A percentile compares a stretch with the other conserved stretches of the same genome.
Evolutionary conservation across 495 filamentous ascomycete genomes (phyloP).

Genomic region (Neurospora sublineolata): DNA sequence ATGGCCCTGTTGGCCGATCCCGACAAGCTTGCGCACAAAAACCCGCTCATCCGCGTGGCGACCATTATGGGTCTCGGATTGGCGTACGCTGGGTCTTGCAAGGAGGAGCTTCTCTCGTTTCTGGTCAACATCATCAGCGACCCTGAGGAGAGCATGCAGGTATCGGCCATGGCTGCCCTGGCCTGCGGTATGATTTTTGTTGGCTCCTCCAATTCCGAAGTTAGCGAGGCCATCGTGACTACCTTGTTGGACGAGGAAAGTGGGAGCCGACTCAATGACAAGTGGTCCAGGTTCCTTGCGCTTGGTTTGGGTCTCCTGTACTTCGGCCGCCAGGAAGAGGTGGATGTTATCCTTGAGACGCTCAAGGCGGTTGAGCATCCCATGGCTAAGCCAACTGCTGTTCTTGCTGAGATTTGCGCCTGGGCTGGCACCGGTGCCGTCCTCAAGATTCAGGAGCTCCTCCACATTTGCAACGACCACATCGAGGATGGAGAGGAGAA

Average conservation of each 20-base stretch:
- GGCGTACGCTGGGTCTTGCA: constrained; percentile 85
- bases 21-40: constrained; percentile 67
- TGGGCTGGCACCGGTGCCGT: constrained; percentile 97
- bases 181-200: constrained; percentile 86
- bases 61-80: constrained; percentile 93
- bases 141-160: constrained; percentile 75
- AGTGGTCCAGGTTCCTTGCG: constrained; percentile 94
- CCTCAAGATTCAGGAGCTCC: constrained; percentile 86
- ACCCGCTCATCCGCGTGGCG: constrained; percentile 58
- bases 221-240: constrained; percentile 77
- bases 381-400: constrained; percentile 79
- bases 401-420: constrained; percentile 89
- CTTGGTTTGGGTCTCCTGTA: constrained; percentile 88
- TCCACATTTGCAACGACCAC: constrained; percentile 95
- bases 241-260: constrained; percentile 88
- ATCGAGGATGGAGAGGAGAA: constrained; percentile 85
- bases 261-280: constrained; percentile 78
- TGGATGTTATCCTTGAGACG: constrained; percentile 88
- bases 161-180: constrained; percentile 91
- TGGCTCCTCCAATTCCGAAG: constrained; percentile 77
- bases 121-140: constrained; percentile 82
- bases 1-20: constrained; percentile 71
- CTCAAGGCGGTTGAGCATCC: constrained; percentile 93
- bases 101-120: constrained; percentile 65
- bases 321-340: constrained; percentile 94